These are phyloP conservation scores for Boletus reticulatus DNA, from an alignment of 768 basidiomycete genomes.

Conservation along the genomic window DNA sequence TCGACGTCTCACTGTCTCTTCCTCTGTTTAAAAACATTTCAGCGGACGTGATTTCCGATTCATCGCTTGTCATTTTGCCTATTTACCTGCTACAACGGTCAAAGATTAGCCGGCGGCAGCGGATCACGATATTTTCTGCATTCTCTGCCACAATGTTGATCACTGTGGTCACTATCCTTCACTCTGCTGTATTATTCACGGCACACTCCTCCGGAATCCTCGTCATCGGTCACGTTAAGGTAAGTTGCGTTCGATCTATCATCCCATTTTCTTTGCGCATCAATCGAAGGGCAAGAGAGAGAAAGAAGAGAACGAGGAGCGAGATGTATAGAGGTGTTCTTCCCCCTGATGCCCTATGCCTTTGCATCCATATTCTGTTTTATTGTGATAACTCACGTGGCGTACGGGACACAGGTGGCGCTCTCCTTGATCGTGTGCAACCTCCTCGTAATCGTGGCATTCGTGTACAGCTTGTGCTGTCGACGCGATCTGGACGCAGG, in stretches of 20 bases:
- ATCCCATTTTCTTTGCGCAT: too few relatives aligned
- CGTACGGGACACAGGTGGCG: conserved; percentile 12
- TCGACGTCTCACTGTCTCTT: too few relatives aligned
- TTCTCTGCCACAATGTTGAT: conserved; percentile 23
- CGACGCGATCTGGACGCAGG: conserved; percentile 4
- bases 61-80: conserved; percentile 15
- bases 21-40: background rate
- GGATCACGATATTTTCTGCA: conserved; percentile 13
- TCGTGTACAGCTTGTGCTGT: conserved; percentile 13
- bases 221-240: conserved; percentile 25
- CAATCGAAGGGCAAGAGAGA: too few relatives aligned
- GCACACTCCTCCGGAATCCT: background rate
- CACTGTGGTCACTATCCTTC: conserved; percentile 20
- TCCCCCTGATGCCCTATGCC: too few relatives aligned
- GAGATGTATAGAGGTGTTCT: too few relatives aligned
- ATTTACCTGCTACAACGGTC: conserved; percentile 9
- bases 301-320: too few relatives aligned
- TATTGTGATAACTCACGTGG: background rate
- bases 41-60: conserved; percentile 25
- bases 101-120: conserved; percentile 9
- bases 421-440: conserved; percentile 27
- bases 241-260: conserved; percentile 1
- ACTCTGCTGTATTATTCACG: conserved; percentile 12
- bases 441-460: conserved; percentile 25
- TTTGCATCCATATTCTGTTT: too few relatives aligned